Base-by-base conservation (phyloP, 2,329 filamentous ascomycete species). In the Tolypocladium guangdongense region DNA sequence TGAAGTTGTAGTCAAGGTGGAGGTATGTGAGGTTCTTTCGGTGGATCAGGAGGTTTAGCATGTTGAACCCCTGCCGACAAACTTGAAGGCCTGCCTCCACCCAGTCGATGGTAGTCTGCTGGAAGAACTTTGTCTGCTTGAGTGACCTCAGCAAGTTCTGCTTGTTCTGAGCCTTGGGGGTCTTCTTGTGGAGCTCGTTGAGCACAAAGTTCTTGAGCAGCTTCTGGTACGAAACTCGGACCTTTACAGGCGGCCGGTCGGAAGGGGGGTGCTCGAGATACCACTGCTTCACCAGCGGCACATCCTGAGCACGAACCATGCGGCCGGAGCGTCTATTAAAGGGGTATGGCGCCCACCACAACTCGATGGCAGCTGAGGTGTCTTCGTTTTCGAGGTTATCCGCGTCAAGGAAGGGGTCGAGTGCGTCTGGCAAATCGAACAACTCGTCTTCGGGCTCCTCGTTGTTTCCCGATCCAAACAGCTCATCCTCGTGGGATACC, bases 1-100 rank as follows among this genome's bases (percentile, higher is more conserved):
- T 99, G 78, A 99, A 99, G 72, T 99, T 99, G 77, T 97, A 99
- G 67, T 99, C 93, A 53, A 99, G 83, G 77, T 99, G 95, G 53
- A 99, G 80, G 66, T 99, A 99, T 0, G 93, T 99, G 62, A 99
- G 74, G 69, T 99, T 99, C 78, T 99, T 99, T 64, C 93, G 87
- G 67, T 99, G 93, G 60, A 99, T 99, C 60, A 99, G 77, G 52
- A 99, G 77, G 64, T 99, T 99, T 55, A 99, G 77, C 92, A 99
- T 99, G 73, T 99, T 99, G 78, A 96, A 99, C 53, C 93, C 93
- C 68, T 99, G 93, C 50, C 93, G 84, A 69, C 93, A 99, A 57
- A 99, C 93, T 73, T 99, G 95, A 65, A 99, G 79, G 74, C 95
- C 93, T 62, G 95, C 93, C 74, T 99, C 93, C 43, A 99, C 93